Percentiles rank a stretch among this genome's conserved stretches.
Conservation (phyloP, 768 basidiomycete genomes). For the Astraeus odoratus region DNA sequence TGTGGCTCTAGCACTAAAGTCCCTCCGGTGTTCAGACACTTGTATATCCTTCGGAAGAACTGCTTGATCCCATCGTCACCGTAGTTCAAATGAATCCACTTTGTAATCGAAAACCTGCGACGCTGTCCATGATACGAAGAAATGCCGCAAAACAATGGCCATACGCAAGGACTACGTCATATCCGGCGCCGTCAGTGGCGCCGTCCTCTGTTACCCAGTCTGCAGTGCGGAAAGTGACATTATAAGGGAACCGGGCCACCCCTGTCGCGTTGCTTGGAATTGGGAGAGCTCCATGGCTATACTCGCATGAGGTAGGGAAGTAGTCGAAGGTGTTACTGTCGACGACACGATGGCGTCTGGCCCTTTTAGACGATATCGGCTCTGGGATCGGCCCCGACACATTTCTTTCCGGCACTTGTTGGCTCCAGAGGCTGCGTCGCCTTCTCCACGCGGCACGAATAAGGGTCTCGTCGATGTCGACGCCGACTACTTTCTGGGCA, state of each 20-base stretch:
- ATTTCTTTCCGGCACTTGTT: constrained; percentile 32
- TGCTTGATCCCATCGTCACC: constrained; percentile 64
- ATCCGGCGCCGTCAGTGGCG: constrained; percentile 51
- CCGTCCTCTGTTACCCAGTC: constrained; percentile 65
- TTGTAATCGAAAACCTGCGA: constrained; percentile 73
- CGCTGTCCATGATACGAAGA: not conserved
- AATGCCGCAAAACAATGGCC: constrained; percentile 16
- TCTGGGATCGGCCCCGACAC: not conserved
- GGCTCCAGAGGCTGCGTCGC: constrained; percentile 64
- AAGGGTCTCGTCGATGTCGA: constrained; percentile 77
- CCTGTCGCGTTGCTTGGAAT: constrained; percentile 38
- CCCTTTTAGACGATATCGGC: constrained; percentile 8
- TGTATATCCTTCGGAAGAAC: constrained; percentile 62
- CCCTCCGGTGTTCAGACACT: constrained; percentile 54
- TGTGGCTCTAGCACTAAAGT: constrained; percentile 79
- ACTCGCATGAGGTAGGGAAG: constrained; percentile 74
- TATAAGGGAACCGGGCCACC: constrained; percentile 62
- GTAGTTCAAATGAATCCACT: constrained; percentile 86
- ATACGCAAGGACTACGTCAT: constrained; percentile 78
- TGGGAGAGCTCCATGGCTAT: constrained; percentile 69
- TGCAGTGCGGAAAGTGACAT: constrained; percentile 60
- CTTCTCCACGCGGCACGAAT: constrained; percentile 73
- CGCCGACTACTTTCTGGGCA: constrained; percentile 65
- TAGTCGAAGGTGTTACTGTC: constrained; percentile 32
- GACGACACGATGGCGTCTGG: constrained; percentile 2